Evolutionary conservation across 2,329 filamentous ascomycete species (phyloP).

Genomic region (Lecanicillium sp.): DNA sequence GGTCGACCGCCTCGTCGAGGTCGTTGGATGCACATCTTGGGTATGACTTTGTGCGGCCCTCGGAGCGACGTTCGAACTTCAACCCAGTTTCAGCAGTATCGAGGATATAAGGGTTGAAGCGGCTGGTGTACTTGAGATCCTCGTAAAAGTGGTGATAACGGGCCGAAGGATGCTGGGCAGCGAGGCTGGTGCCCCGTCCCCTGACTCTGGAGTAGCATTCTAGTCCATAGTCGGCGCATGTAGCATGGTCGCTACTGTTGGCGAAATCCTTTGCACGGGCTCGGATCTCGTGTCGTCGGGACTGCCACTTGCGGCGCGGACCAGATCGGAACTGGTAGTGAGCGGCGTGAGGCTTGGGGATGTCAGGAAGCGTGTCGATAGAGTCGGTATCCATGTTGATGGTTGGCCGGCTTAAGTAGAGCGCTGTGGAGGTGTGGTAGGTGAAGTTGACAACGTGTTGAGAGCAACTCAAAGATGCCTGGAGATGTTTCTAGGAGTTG

Average conservation of each 20-base stretch:
- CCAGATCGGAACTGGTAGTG: slow-evolving; percentile 1
- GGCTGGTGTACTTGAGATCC: background rate
- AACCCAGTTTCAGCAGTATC: background rate
- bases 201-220: background rate
- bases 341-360: too few relatives aligned
- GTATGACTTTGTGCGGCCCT: slow-evolving; percentile 1
- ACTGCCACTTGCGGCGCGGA: background rate
- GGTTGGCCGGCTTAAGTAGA: too few relatives aligned
- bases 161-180: background rate
- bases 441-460: too few relatives aligned
- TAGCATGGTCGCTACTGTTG: background rate
- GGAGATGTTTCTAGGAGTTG: too few relatives aligned
- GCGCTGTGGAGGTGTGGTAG: too few relatives aligned
- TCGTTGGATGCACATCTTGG: background rate
- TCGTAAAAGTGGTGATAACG: slow-evolving; percentile 2
- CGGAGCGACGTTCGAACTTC: background rate
- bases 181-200: background rate
- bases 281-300: slow-evolving; percentile 4
- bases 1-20: slow-evolving; percentile 22
- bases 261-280: background rate
- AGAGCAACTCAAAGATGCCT: too few relatives aligned
- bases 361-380: background rate
- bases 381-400: slow-evolving; percentile 5
- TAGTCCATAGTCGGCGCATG: slow-evolving; percentile 1
- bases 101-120: background rate